phyloP scores from a whole-genome alignment of 306 rosid genomes.

The Chamaecrista fasciculata region DNA sequence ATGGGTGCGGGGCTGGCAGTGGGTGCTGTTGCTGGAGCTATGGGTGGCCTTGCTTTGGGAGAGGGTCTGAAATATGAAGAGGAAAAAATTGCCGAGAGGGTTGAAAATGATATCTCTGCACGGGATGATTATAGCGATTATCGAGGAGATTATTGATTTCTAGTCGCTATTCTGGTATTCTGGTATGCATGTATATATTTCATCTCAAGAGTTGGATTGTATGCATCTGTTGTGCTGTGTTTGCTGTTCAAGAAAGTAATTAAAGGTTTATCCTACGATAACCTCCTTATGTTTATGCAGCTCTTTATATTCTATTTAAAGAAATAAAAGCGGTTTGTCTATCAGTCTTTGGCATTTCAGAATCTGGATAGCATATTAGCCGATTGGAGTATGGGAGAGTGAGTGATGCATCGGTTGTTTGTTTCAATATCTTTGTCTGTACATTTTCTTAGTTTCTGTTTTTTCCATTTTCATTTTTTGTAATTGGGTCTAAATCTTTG shows the following conservation, averaged over 20 bases:
- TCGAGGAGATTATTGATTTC: slow-evolving; percentile 33
- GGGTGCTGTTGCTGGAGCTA: slow-evolving; percentile 69
- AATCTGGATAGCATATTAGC: background rate
- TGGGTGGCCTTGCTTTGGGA: slow-evolving; percentile 69
- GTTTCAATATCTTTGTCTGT: background rate
- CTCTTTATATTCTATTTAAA: slow-evolving; percentile 13
- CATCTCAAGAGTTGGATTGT: slow-evolving; percentile 27
- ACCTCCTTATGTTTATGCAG: slow-evolving; percentile 22
- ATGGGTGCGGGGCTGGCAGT: slow-evolving; percentile 67
- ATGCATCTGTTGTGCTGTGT: slow-evolving; percentile 21
- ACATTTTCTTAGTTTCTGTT: background rate
- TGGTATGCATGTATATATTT: slow-evolving; percentile 34
- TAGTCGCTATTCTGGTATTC: slow-evolving; percentile 1
- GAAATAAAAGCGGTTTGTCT: slow-evolving; percentile 29
- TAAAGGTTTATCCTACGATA: slow-evolving; percentile 21
- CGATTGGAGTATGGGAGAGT: background rate
- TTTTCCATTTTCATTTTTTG: background rate
- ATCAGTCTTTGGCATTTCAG: slow-evolving; percentile 3
- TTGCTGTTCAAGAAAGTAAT: slow-evolving; percentile 11
- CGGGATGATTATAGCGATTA: slow-evolving; percentile 62
- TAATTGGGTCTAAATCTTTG: background rate
- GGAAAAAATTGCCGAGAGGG: slow-evolving; percentile 61
- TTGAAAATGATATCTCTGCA: slow-evolving; percentile 43
- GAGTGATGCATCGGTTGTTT: background rate
- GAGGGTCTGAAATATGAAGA: slow-evolving; percentile 73